Evolutionary conservation across 345 rosid species (phyloP).

Genomic region (Stellera chamaejasme): DNA sequence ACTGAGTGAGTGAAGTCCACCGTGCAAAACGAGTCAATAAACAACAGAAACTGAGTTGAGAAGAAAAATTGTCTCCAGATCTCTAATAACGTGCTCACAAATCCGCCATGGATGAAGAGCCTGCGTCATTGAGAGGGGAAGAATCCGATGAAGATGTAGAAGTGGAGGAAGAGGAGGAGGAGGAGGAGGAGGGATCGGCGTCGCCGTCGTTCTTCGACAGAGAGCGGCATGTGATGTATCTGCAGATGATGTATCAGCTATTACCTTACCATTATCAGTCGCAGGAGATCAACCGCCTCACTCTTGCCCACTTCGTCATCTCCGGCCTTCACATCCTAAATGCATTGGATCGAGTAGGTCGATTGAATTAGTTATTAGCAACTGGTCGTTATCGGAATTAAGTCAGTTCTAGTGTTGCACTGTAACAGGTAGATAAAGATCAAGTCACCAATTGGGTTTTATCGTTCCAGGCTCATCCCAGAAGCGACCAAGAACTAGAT

Average conservation of each 20-base stretch:
- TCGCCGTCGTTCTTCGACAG: conserved; percentile 31
- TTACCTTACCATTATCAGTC: conserved; percentile 62
- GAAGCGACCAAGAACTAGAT: conserved; percentile 26
- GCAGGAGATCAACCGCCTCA: conserved; percentile 83
- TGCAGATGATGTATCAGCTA: conserved; percentile 74
- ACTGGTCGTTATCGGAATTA: background rate
- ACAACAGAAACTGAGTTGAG: background rate
- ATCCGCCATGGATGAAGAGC: conserved; percentile 2
- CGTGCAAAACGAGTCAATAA: background rate
- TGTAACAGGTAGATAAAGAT: conserved; percentile 55
- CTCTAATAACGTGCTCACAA: background rate
- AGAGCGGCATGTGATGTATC: conserved; percentile 52
- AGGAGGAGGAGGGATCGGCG: conserved; percentile 20
- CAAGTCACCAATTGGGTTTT: conserved; percentile 66
- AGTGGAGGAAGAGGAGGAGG: conserved; percentile 18
- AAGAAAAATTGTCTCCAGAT: background rate
- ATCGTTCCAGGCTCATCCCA: conserved; percentile 63
- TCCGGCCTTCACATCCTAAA: conserved; percentile 72
- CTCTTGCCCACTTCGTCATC: conserved; percentile 75
- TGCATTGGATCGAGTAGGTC: conserved; percentile 52
- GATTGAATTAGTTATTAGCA: background rate
- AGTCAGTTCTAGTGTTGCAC: background rate
- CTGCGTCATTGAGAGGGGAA: conserved; percentile 7
- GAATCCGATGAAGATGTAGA: conserved; percentile 13
- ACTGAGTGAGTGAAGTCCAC: background rate